Evolutionary conservation across 2,329 filamentous ascomycete genomes (phyloP).

Genomic region (Colletotrichum brevisporum): DNA sequence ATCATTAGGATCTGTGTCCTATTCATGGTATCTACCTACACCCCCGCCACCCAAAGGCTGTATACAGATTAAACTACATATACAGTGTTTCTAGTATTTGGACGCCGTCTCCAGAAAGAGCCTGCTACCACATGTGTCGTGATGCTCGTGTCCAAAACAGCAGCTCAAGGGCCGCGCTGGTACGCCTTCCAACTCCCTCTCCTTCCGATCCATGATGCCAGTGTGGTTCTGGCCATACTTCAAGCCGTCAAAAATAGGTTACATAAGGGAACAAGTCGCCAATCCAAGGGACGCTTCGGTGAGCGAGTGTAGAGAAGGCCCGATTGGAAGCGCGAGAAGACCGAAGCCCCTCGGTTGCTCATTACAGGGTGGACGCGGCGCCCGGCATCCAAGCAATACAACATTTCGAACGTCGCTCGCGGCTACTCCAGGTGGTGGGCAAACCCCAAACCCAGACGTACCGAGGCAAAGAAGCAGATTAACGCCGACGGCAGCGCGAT

Average conservation of each 20-base stretch:
- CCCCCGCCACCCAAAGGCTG: constrained; percentile 17
- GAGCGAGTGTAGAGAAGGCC: background rate
- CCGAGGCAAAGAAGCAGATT: constrained; percentile 29
- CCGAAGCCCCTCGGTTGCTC: background rate
- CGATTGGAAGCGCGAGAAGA: background rate
- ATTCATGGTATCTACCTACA: constrained; percentile 33
- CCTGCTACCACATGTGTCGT: constrained; percentile 2
- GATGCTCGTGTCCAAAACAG: constrained; percentile 13
- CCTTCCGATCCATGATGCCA: background rate
- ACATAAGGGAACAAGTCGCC: constrained; percentile 1
- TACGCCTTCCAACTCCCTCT: constrained; percentile 12
- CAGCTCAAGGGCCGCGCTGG: constrained; percentile 5
- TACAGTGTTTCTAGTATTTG: constrained; percentile 29
- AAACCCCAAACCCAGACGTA: constrained; percentile 4
- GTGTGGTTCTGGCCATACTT: background rate
- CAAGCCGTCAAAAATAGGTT: constrained; percentile 18
- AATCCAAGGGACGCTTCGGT: background rate
- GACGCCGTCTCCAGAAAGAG: constrained; percentile 11
- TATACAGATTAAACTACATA: constrained; percentile 41
- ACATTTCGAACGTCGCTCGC: background rate
- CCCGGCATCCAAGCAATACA: constrained; percentile 9
- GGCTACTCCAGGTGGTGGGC: constrained; percentile 1
- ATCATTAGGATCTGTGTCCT: constrained; percentile 35
- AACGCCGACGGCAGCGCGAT: constrained; percentile 24
- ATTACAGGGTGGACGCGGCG: background rate